Conservation (phyloP, 148 eudicot genomes). For the Simmondsia chinensis region DNA sequence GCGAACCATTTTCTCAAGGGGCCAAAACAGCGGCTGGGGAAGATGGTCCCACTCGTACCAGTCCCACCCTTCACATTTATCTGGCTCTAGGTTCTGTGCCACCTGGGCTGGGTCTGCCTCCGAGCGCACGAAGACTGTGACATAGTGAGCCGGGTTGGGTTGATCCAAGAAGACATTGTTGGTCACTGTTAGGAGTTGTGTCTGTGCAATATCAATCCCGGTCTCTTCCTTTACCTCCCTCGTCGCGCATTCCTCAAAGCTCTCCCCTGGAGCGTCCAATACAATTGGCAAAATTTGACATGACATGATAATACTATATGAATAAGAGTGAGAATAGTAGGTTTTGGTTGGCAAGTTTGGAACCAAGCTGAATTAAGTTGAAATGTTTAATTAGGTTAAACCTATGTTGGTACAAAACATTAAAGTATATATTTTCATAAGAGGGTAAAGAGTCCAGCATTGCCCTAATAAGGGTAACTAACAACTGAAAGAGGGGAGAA, state of each 20-base stretch:
- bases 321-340: neutral
- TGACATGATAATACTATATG: no score
- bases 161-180: conserved; percentile 42
- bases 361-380: no score
- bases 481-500: no score
- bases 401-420: neutral
- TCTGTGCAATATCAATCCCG: conserved; percentile 47
- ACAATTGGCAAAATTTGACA: no score
- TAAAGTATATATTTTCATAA: no score
- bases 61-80: conserved; percentile 89
- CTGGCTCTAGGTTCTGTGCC: conserved; percentile 61
- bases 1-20: conserved; percentile 42
- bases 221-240: conserved; percentile 91
- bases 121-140: conserved; percentile 54
- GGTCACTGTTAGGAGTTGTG: conserved; percentile 52
- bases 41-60: conserved; percentile 83
- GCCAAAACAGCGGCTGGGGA: conserved; percentile 64
- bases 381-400: no score
- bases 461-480: no score
- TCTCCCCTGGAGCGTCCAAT: conserved; percentile 87
- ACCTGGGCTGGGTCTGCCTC: conserved; percentile 32
- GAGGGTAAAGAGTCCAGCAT: no score
- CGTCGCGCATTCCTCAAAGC: conserved; percentile 82
- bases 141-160: conserved; percentile 42
- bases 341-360: neutral